These are phyloP conservation scores for Emergomyces africanus DNA, from an alignment of 2,329 filamentous ascomycete genomes.

Conservation along the genomic window DNA sequence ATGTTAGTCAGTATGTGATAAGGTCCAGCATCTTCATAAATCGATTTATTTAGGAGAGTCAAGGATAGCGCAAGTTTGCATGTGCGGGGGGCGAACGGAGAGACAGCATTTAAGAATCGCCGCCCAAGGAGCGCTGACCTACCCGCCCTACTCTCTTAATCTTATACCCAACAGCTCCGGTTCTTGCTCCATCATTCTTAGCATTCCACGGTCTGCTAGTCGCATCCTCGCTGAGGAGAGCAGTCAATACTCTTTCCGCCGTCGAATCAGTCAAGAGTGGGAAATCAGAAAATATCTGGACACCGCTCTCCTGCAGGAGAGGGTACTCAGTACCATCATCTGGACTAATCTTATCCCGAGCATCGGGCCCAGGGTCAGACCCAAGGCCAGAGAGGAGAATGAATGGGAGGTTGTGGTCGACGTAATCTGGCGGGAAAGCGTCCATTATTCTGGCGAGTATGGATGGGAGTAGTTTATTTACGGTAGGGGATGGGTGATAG, in stretches of 20 bases:
- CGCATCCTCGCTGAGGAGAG: conserved; percentile 54
- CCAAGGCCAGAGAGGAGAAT: conserved; percentile 68
- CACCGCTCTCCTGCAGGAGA: conserved; percentile 43
- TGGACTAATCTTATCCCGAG: neutral
- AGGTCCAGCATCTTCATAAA: neutral
- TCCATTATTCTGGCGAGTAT: conserved; percentile 27
- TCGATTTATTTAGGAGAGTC: neutral
- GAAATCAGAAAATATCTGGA: conserved; percentile 57
- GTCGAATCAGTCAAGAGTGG: conserved; percentile 53
- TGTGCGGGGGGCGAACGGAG: neutral
- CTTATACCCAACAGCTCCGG: conserved; percentile 47
- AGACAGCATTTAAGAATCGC: neutral
- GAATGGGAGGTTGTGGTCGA: conserved; percentile 77
- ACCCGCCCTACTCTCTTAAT: conserved; percentile 71
- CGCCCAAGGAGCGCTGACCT: conserved; percentile 34
- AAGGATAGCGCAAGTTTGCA: neutral
- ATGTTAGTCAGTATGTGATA: conserved; percentile 12
- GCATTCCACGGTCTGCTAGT: conserved; percentile 54
- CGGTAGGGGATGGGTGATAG: neutral
- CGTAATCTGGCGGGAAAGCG: conserved; percentile 48
- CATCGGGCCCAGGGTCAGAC: conserved; percentile 22
- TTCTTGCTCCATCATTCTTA: conserved; percentile 37
- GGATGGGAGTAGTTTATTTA: neutral
- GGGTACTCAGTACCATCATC: conserved; percentile 29
- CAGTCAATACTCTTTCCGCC: conserved; percentile 51